phyloP scores from a whole-genome alignment of 352 stramenopile genomes.

The Phytophthora idaei region DNA sequence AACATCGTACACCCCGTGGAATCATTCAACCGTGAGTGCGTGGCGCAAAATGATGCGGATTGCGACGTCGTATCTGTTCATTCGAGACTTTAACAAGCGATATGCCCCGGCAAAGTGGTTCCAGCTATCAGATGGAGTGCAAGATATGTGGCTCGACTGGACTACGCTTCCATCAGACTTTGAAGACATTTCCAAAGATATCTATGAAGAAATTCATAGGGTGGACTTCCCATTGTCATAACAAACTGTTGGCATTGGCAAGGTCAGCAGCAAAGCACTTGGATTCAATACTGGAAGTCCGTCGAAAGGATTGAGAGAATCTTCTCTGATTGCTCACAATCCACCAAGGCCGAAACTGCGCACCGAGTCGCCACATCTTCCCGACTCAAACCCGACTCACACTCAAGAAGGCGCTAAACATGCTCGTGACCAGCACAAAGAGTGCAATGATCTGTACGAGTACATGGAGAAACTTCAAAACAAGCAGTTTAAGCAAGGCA shows the following conservation, averaged over 20 bases:
- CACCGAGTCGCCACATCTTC: constrained; percentile 4
- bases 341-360: constrained; percentile 3
- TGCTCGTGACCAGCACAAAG: background rate
- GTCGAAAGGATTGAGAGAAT: background rate
- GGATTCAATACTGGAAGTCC: no score
- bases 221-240: constrained; percentile 8
- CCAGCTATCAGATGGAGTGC: constrained; percentile 13
- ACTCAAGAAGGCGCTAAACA: background rate
- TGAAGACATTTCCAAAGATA: constrained; percentile 27
- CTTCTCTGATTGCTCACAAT: background rate
- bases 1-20: constrained; percentile 18
- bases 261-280: no score
- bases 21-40: constrained; percentile 17
- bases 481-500: constrained; percentile 20
- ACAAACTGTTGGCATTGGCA: background rate
- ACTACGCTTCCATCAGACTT: constrained; percentile 23
- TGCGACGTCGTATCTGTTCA: constrained; percentile 25
- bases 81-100: constrained; percentile 19
- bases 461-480: constrained; percentile 18
- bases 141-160: constrained; percentile 23
- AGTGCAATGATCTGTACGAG: constrained; percentile 14
- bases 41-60: constrained; percentile 36
- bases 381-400: background rate
- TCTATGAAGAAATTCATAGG: constrained; percentile 23
- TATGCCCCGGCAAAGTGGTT: constrained; percentile 20